phyloP scores from a whole-genome alignment of 148 eudicot species.

The Nyssa sinensis region DNA sequence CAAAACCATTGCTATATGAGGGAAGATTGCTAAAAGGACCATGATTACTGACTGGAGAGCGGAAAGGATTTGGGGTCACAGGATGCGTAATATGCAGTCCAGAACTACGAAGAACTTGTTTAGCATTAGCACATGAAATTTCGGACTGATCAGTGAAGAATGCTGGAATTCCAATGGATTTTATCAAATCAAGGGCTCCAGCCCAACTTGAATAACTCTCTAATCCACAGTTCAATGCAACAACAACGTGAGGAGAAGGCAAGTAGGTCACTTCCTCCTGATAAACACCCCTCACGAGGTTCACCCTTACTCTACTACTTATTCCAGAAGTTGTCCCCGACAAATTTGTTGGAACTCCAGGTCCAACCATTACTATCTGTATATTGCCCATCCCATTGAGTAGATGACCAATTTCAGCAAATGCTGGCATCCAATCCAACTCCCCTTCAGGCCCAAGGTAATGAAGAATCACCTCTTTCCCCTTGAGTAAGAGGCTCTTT shows the following conservation, averaged over 20 bases:
- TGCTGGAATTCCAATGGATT: constrained; percentile 33
- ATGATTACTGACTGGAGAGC: constrained; percentile 42
- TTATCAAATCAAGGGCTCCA: constrained; percentile 38
- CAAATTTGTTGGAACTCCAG: constrained; percentile 37
- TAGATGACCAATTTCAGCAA: constrained; percentile 48
- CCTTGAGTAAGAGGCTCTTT: constrained; percentile 39
- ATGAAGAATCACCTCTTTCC: constrained; percentile 54
- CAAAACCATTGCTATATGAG: constrained; percentile 42
- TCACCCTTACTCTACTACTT: constrained; percentile 44
- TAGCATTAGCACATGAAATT: constrained; percentile 44
- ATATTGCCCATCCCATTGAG: constrained; percentile 44
- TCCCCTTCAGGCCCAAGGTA: constrained; percentile 57
- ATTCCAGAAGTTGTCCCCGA: constrained; percentile 47
- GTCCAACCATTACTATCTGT: constrained; percentile 57
- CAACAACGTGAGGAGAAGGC: constrained; percentile 35
- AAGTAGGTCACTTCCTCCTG: constrained; percentile 46
- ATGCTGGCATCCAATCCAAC: constrained; percentile 56
- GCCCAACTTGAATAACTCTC: constrained; percentile 39
- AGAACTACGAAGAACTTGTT: constrained; percentile 44
- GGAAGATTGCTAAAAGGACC: constrained; percentile 45
- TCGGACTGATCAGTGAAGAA: constrained; percentile 48
- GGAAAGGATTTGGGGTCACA: constrained; percentile 53
- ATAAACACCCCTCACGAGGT: constrained; percentile 46
- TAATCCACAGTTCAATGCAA: constrained; percentile 41
- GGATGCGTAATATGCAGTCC: constrained; percentile 45